Evolutionary conservation across 2,329 filamentous ascomycete species (phyloP).

Genomic region (Fusarium pilosicola): DNA sequence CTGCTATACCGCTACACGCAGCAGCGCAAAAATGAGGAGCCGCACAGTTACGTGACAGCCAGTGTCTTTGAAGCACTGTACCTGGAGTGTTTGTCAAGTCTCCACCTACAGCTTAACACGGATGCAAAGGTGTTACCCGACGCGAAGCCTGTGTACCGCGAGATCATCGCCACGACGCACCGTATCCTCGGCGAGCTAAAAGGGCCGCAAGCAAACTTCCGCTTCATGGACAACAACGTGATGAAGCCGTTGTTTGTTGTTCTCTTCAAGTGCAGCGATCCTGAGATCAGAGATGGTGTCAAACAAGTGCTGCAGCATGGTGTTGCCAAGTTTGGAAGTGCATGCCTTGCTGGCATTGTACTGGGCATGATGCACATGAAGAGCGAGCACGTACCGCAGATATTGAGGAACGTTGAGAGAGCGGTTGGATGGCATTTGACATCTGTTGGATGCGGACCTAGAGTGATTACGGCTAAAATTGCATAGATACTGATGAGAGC

Average conservation of each 20-base stretch:
- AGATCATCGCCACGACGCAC: slow-evolving; percentile 27
- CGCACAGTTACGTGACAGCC: slow-evolving; percentile 21
- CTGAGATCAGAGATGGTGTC: slow-evolving; percentile 8
- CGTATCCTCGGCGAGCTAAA: slow-evolving; percentile 10
- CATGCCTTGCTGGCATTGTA: slow-evolving; percentile 23
- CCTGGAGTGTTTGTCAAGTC: slow-evolving; percentile 25
- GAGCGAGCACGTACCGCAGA: slow-evolving; percentile 8
- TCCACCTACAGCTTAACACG: slow-evolving; percentile 12
- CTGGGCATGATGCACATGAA: slow-evolving; percentile 31
- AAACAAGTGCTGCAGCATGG: slow-evolving; percentile 18
- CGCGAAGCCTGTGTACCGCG: slow-evolving; percentile 24
- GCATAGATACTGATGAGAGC: background rate
- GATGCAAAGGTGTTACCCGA: slow-evolving; percentile 30
- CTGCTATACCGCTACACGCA: slow-evolving; percentile 22
- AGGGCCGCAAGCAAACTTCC: background rate
- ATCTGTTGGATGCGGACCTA: slow-evolving; percentile 15
- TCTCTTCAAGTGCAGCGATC: slow-evolving; percentile 34
- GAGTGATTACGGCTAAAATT: slow-evolving; percentile 7
- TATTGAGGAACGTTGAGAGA: slow-evolving; percentile 37
- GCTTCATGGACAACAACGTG: slow-evolving; percentile 30
- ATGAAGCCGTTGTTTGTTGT: slow-evolving; percentile 35
- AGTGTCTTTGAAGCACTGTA: slow-evolving; percentile 36
- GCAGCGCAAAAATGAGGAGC: slow-evolving; percentile 7
- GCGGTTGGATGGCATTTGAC: slow-evolving; percentile 35
- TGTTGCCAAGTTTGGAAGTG: background rate